phyloP scores from a whole-genome alignment of 495 filamentous ascomycete species.

The Beverwykella pulmonaria region DNA sequence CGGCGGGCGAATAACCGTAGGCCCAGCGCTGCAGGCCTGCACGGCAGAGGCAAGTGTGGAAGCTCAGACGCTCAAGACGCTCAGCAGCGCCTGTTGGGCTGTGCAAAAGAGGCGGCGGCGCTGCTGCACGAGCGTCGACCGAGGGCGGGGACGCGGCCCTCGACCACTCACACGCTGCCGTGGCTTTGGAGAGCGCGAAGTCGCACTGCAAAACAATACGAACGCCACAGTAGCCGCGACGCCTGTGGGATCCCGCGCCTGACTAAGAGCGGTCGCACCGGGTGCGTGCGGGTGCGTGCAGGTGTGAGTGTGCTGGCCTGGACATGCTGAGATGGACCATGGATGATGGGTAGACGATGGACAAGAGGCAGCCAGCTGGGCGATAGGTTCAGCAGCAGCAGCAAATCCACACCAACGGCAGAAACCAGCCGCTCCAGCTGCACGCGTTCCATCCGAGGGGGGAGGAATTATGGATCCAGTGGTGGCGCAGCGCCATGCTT shows the following conservation, averaged over 20 bases:
- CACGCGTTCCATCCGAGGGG: constrained; percentile 1
- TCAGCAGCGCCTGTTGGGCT: background rate
- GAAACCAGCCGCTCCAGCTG: background rate
- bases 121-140: too few relatives aligned
- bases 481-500: constrained; percentile 14
- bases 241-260: background rate
- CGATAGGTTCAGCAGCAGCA: too few relatives aligned
- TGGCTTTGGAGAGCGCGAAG: background rate
- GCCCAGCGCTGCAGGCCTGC: background rate
- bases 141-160: background rate
- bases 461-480: background rate
- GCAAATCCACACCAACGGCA: background rate
- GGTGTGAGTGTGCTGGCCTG: too few relatives aligned
- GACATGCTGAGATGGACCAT: too few relatives aligned
- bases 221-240: background rate
- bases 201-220: background rate
- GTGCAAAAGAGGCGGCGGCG: too few relatives aligned
- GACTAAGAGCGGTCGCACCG: background rate
- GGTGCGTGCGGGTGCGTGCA: too few relatives aligned
- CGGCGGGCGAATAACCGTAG: constrained; percentile 1
- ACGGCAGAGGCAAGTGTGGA: too few relatives aligned
- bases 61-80: background rate
- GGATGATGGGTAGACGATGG: too few relatives aligned
- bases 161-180: background rate
- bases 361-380: too few relatives aligned